Percentiles rank a stretch among this genome's conserved stretches.
Evolutionary conservation across 768 basidiomycete species (phyloP).

Genomic region (Panus rudis): DNA sequence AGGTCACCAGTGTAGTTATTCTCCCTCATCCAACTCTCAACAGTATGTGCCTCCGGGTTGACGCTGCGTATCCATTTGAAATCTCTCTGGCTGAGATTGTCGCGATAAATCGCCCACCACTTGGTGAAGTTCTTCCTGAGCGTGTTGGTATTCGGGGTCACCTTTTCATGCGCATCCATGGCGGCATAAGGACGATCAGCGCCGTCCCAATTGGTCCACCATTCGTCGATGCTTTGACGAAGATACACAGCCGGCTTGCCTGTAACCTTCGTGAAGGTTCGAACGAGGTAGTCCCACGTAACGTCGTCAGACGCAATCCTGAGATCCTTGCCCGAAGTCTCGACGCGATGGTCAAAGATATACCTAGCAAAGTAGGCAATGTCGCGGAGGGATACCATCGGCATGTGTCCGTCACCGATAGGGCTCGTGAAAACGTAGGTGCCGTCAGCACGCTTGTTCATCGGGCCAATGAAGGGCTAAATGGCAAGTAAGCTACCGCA

Average conservation of each 20-base stretch:
- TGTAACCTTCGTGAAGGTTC: constrained; percentile 9
- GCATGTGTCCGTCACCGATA: constrained; percentile 18
- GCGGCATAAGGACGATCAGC: constrained; percentile 2
- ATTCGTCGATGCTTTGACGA: constrained; percentile 6
- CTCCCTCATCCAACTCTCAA: constrained; percentile 34
- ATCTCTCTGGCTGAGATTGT: constrained; percentile 33
- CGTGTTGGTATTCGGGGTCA: constrained; percentile 6
- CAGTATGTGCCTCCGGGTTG: constrained; percentile 25
- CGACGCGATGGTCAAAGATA: constrained; percentile 22
- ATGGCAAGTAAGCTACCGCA: constrained; percentile 5
- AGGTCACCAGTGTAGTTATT: constrained; percentile 21
- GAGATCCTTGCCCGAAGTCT: constrained; percentile 16
- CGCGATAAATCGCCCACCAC: constrained; percentile 34
- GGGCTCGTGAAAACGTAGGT: constrained; percentile 21
- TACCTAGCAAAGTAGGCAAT: constrained; percentile 23
- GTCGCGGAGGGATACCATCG: constrained; percentile 22
- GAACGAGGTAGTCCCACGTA: constrained; percentile 15
- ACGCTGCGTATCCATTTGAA: constrained; percentile 33
- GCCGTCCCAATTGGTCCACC: not conserved
- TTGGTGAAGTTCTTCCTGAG: constrained; percentile 30
- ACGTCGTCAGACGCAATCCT: constrained; percentile 20
- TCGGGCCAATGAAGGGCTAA: constrained; percentile 13
- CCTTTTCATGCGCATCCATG: constrained; percentile 4
- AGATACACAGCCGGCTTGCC: constrained; percentile 5
- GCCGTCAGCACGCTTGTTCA: constrained; percentile 18